phyloP scores from a whole-genome alignment of 2,329 filamentous ascomycete species.

The Penicillium hesseltinei region DNA sequence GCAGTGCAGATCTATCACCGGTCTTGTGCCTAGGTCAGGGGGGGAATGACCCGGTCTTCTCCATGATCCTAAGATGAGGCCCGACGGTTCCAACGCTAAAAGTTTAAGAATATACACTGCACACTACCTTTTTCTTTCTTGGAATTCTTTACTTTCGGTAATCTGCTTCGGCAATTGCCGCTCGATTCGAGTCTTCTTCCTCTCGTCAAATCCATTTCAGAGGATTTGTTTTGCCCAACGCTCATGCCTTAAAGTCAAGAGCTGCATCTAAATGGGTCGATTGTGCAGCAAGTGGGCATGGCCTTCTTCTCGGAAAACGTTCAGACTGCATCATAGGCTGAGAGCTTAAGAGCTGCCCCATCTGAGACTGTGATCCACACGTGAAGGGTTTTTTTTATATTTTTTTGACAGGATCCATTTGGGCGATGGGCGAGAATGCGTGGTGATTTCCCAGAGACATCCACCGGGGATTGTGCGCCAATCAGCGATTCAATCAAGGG shows the following conservation, averaged over 20 bases:
- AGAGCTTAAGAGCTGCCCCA: constrained; percentile 7
- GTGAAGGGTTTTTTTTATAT: not conserved
- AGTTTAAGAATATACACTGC: constrained; percentile 19
- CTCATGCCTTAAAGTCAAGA: not conserved
- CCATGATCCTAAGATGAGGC: constrained; percentile 23
- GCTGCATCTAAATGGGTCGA: constrained; percentile 1
- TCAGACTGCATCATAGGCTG: constrained; percentile 16
- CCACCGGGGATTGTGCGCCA: not conserved
- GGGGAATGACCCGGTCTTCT: constrained; percentile 21
- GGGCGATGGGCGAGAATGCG: not conserved
- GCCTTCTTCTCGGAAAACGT: constrained; percentile 10
- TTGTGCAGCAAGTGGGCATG: constrained; percentile 8
- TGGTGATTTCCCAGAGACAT: not conserved
- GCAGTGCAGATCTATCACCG: constrained; percentile 20
- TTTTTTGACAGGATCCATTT: constrained; percentile 11
- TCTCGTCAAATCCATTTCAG: not conserved
- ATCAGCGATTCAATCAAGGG: not conserved
- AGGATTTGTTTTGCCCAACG: not conserved
- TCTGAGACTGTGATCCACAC: constrained; percentile 13
- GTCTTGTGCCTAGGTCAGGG: constrained; percentile 25
- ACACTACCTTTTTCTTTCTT: constrained; percentile 8
- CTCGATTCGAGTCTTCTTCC: not conserved
- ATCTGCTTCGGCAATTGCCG: not conserved
- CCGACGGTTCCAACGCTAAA: constrained; percentile 22
- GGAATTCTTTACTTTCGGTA: not conserved